A percentile compares a stretch with the other conserved stretches of the same genome.
Conservation (phyloP, 805 yeast species). For the Candida stauntonica region DNA sequence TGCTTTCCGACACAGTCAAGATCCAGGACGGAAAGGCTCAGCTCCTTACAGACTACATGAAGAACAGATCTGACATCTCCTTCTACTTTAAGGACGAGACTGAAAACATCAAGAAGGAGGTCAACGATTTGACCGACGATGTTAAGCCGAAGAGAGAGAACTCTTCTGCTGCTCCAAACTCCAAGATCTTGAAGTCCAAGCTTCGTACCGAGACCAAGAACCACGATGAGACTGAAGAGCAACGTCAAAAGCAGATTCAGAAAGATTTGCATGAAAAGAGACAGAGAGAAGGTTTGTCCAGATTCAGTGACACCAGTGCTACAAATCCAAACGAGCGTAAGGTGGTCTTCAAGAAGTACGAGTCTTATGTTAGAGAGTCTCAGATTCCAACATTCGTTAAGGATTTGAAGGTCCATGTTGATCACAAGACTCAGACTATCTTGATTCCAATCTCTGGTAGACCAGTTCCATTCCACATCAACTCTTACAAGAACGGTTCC, state of each 20-base stretch:
- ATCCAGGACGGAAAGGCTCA: slow-evolving; percentile 55
- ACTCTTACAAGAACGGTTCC: slow-evolving; percentile 89
- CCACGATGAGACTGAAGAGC: slow-evolving; percentile 74
- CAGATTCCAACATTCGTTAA: slow-evolving; percentile 83
- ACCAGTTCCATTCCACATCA: slow-evolving; percentile 97
- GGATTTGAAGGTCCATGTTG: slow-evolving; percentile 84
- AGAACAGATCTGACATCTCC: slow-evolving; percentile 68
- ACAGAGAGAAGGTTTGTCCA: slow-evolving; percentile 79
- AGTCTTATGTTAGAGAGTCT: slow-evolving; percentile 88
- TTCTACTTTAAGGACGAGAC: slow-evolving; percentile 77
- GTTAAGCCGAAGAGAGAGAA: slow-evolving; percentile 27
- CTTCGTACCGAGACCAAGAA: slow-evolving; percentile 70
- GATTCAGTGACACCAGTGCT: slow-evolving; percentile 78
- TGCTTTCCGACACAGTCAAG: slow-evolving; percentile 77
- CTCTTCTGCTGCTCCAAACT: slow-evolving; percentile 32
- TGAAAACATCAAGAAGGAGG: slow-evolving; percentile 36
- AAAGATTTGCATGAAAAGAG: slow-evolving; percentile 76
- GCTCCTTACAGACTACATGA: slow-evolving; percentile 69
- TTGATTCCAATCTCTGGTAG: slow-evolving; percentile 90
- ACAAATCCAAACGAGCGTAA: slow-evolving; percentile 53
- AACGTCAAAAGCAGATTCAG: slow-evolving; percentile 79
- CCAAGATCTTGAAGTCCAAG: slow-evolving; percentile 74
- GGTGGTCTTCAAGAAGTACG: slow-evolving; percentile 85
- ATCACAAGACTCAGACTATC: slow-evolving; percentile 81
- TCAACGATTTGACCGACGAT: slow-evolving; percentile 38